phyloP scores from a whole-genome alignment of 352 stramenopile genomes.

The Pythium chondricola region DNA sequence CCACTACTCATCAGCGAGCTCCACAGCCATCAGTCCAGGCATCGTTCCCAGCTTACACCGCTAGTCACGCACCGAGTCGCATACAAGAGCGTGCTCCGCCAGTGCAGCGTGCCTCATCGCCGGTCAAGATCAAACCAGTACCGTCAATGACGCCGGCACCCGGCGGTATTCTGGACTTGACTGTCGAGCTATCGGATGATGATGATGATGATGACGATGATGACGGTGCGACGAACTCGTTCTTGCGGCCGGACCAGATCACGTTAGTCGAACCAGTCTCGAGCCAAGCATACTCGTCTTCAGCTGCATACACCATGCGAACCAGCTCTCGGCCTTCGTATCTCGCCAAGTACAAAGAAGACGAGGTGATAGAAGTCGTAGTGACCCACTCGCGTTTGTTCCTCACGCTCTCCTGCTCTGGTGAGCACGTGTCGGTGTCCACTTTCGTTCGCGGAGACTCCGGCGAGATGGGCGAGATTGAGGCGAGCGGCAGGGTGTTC shows the following conservation, averaged over 20 bases:
- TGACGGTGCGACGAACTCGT: not conserved
- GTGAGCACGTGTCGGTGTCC: slow-evolving; percentile 44
- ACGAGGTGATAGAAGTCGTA: slow-evolving; percentile 26
- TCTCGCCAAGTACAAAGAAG: slow-evolving; percentile 6
- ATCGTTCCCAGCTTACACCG: too few relatives aligned
- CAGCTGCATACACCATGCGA: too few relatives aligned
- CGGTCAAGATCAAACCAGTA: too few relatives aligned
- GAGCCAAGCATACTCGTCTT: too few relatives aligned
- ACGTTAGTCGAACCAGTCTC: too few relatives aligned
- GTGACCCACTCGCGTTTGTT: slow-evolving; percentile 38
- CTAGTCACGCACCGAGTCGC: too few relatives aligned
- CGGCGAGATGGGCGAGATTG: slow-evolving; percentile 52
- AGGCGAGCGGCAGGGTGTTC: slow-evolving; percentile 61
- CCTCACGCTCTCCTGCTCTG: slow-evolving; percentile 49
- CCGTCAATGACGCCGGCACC: too few relatives aligned
- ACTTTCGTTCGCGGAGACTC: slow-evolving; percentile 49
- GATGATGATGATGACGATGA: not conserved
- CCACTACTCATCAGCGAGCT: too few relatives aligned
- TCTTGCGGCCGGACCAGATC: not conserved
- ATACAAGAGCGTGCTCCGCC: too few relatives aligned
- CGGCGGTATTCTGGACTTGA: too few relatives aligned
- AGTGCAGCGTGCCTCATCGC: too few relatives aligned
- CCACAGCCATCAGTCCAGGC: too few relatives aligned
- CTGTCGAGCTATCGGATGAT: not conserved
- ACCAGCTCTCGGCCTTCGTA: slow-evolving; percentile 2